phyloP scores from a whole-genome alignment of 1,284 basidiomycete species.

The Pholiota adiposa region DNA sequence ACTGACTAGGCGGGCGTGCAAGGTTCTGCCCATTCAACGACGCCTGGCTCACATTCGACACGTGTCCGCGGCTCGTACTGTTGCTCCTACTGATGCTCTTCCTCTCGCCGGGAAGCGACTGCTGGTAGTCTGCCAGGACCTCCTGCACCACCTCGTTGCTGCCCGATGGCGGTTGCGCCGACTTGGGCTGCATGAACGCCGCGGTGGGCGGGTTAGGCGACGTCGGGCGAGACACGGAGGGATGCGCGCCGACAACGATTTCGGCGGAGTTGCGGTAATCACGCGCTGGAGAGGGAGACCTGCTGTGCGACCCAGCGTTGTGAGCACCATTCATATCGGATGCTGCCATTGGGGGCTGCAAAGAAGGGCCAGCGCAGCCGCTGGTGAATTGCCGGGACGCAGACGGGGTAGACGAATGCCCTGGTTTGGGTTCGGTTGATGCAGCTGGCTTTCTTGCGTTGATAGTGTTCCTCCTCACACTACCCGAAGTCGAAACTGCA shows the following conservation, averaged over 20 bases:
- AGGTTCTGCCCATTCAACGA: conserved; percentile 41
- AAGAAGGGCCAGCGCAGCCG: conserved; percentile 25
- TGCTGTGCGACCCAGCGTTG: conserved; percentile 20
- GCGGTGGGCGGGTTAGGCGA: conserved; percentile 76
- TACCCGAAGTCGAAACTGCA: conserved; percentile 43
- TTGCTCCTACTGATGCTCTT: conserved; percentile 47
- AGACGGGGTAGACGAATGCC: conserved; percentile 23
- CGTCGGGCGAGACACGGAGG: conserved; percentile 67
- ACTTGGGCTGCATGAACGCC: conserved; percentile 75
- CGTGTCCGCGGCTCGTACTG: conserved; percentile 44
- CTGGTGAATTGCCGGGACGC: conserved; percentile 28
- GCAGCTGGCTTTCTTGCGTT: conserved; percentile 29
- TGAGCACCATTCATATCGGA: conserved; percentile 15
- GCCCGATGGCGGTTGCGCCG: conserved; percentile 42
- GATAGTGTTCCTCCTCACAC: conserved; percentile 43
- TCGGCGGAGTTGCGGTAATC: conserved; percentile 76
- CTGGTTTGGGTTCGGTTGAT: conserved; percentile 27
- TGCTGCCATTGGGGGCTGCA: conserved; percentile 28
- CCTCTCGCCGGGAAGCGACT: conserved; percentile 87
- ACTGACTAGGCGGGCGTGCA: conserved; percentile 55
- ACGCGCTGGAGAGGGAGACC: conserved; percentile 30
- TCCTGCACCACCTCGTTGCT: conserved; percentile 58
- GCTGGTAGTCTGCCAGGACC: conserved; percentile 80
- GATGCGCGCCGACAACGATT: conserved; percentile 75
- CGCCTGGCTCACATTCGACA: conserved; percentile 25